Conservation (phyloP, 148 eudicot species). For the Vaccinium vitisidaea region DNA sequence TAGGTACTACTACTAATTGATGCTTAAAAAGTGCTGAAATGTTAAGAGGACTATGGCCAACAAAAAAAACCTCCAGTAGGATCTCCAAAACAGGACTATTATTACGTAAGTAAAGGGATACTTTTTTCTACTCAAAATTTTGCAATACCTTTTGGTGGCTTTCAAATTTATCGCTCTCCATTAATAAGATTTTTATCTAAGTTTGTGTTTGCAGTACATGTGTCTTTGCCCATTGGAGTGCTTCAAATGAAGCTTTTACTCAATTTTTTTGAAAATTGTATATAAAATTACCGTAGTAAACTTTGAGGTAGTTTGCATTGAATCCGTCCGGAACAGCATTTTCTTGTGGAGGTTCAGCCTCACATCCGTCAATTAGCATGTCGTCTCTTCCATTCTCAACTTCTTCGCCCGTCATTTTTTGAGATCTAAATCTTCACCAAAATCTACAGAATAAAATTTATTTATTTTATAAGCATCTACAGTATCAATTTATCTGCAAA, state of each 20-base stretch:
- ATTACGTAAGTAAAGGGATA: not conserved
- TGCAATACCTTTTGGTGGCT: not conserved
- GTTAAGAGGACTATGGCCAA: not conserved
- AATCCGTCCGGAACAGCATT: constrained; percentile 43
- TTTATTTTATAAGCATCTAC: not conserved
- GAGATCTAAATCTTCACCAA: constrained; percentile 3
- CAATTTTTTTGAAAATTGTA: not conserved
- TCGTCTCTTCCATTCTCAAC: constrained; percentile 53
- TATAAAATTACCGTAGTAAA: constrained; percentile 58
- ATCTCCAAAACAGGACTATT: not conserved
- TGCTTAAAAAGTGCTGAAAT: not conserved
- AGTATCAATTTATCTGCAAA: not conserved
- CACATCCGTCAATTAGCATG: constrained; percentile 58
- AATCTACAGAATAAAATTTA: not conserved
- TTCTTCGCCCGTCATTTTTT: constrained; percentile 48
- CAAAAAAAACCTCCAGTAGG: not conserved
- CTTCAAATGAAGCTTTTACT: not conserved
- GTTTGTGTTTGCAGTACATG: not conserved
- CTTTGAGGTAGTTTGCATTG: constrained; percentile 59
- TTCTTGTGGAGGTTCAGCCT: constrained; percentile 23
- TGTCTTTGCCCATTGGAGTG: not conserved
- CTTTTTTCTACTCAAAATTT: not conserved
- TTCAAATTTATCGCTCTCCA: not conserved
- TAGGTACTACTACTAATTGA: not conserved
- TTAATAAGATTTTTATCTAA: not conserved